Base-by-base conservation (phyloP, 192 early-diverging fungal species). In the Dissophora ornata region DNA sequence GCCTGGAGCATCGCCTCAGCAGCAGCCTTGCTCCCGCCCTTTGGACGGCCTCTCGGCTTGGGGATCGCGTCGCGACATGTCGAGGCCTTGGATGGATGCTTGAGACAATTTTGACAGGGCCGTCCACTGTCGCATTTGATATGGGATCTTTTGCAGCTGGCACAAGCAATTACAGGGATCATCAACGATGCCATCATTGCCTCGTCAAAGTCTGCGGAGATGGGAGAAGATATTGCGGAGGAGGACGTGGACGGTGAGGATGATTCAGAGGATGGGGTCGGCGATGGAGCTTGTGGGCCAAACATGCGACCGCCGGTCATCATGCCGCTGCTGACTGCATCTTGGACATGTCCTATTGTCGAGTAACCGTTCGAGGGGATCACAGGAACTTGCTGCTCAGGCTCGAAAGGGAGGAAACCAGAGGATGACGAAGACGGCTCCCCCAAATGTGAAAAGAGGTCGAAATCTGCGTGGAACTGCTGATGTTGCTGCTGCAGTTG, bases 21-120 rank as follows among this genome's bases (percentile, higher is more conserved):
- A 18, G 73, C 73, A 7, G 58, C 73, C 30, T 77, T 77, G 47
- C 73, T 77, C 10, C 73, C 73, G 34, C 73, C 73, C 18, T 77
- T 77, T 53, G 73, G 73, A 25, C 73, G 73, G 10, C 73, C 73
- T 29, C 73, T 40, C 1, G 73, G 73, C 53, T 77, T 77, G n/a
- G 73, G 73, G 10, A 56, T 52, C 2, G 73, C 73, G 33, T 77
- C 59, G 48, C 73, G 57, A 21, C 73, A 77, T 19, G 73, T 77
- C 58, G 51, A 1, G n/a, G 73, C 73, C 50, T 77, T 77, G 45
- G 41, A 47, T 0, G 73, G 73, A 33, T 77, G 57, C 47, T 77
- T 77, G 34, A 47, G 58, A 45, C 73, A 77, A 24, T 67, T 77
- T 11, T 55, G 57, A 53, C 73, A 77, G 0, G 73, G 73, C 21